Evolutionary conservation across 768 basidiomycete genomes (phyloP).

Genomic region (Termitomyces sp.): DNA sequence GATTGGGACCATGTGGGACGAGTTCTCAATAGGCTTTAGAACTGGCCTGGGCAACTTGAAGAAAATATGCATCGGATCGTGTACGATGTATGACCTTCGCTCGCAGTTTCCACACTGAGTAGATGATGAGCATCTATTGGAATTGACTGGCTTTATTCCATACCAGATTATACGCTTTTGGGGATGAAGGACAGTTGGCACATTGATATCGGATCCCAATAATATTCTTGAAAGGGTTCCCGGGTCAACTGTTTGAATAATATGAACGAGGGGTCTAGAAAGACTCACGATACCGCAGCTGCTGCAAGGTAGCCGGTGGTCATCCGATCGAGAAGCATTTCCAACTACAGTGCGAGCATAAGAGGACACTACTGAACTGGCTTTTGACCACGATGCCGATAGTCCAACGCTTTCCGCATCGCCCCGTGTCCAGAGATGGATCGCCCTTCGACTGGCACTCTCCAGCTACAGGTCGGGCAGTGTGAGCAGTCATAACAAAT

Average conservation of each 20-base stretch:
- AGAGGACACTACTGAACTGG: constrained; percentile 57
- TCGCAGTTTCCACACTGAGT: constrained; percentile 80
- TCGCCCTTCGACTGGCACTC: constrained; percentile 70
- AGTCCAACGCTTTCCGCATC: constrained; percentile 65
- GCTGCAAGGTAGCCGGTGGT: constrained; percentile 62
- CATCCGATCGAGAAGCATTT: constrained; percentile 36
- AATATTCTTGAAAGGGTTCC: constrained; percentile 51
- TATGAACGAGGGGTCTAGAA: neutral
- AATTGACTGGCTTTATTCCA: constrained; percentile 17
- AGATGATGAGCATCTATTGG: neutral
- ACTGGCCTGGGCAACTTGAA: constrained; percentile 85
- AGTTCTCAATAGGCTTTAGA: constrained; percentile 47
- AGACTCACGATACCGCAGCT: constrained; percentile 52
- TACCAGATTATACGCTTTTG: constrained; percentile 73
- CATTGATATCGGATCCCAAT: constrained; percentile 85
- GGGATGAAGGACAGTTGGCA: constrained; percentile 79
- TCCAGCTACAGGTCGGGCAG: constrained; percentile 35
- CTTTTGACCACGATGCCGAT: constrained; percentile 41
- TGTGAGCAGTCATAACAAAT: neutral
- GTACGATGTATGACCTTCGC: constrained; percentile 67
- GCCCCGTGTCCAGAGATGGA: constrained; percentile 70
- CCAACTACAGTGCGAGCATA: constrained; percentile 71
- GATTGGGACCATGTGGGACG: constrained; percentile 61
- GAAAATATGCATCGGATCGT: constrained; percentile 85
- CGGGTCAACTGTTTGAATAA: neutral